Conservation (phyloP, 345 rosid genomes). For the Rhizophora mangle region DNA sequence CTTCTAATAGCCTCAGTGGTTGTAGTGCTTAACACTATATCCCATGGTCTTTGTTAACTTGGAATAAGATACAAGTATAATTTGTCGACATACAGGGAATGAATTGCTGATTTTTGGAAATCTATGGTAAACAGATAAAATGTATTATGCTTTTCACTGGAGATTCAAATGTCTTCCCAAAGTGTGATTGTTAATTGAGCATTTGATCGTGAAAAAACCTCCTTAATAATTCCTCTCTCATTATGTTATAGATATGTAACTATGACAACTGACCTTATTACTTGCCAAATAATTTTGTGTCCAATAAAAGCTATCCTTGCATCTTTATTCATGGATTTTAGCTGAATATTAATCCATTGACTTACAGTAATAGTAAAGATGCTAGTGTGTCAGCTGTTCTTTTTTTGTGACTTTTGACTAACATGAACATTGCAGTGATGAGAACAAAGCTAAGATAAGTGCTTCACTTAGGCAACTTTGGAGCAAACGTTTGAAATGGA, state of each 20-base stretch:
- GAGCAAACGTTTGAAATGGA: slow-evolving; percentile 54
- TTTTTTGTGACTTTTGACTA: neutral
- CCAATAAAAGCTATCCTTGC: too few species aligned
- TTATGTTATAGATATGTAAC: too few species aligned
- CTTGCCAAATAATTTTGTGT: too few species aligned
- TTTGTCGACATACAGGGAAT: too few species aligned
- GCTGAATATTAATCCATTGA: too few species aligned
- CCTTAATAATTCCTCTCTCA: too few species aligned
- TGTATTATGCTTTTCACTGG: neutral
- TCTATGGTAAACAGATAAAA: neutral
- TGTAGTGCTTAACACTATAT: too few species aligned
- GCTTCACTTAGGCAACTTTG: slow-evolving; percentile 51
- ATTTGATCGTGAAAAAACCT: neutral
- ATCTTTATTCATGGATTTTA: too few species aligned
- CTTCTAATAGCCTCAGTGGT: too few species aligned
- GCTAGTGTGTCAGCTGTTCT: neutral
- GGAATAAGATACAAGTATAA: too few species aligned
- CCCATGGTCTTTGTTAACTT: too few species aligned
- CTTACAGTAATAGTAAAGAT: neutral
- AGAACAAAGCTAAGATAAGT: slow-evolving; percentile 63
- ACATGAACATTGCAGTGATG: slow-evolving; percentile 46
- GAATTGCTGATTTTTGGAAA: neutral
- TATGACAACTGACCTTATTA: too few species aligned
- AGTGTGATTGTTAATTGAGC: neutral
- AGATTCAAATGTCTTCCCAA: neutral